Evolutionary conservation across 768 basidiomycete species (phyloP), one percentile per base, ranked within the genome.

Genomic region (Termitomyces bulborhizus): DNA sequence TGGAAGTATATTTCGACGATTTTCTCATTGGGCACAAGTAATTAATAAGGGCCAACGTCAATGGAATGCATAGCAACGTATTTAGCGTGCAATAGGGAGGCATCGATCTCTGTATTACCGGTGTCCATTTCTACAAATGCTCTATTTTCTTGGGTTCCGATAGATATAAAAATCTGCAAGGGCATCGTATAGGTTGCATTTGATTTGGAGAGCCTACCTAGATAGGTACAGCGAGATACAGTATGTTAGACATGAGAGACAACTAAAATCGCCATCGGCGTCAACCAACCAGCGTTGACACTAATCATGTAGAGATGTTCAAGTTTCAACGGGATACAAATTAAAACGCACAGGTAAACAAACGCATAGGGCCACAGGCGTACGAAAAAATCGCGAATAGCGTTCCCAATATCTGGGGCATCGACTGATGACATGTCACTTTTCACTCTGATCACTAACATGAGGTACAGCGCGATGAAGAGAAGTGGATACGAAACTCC

Each of bases 381-480:
- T 53, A 96, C 69, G 65, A 95, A 84, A 97, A 97, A 99, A 63
- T 96, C 85, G 46, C 82, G 76, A 3, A 98, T 71, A 0, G 95
- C 93, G 13, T 71, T 69, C 0, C 79, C 79, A 0, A 81, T 80
- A 31, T 76, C 71, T 8, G 78, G 73, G 1, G 64, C 59, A 56
- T 95, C 89, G 41, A 21, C 21, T 21, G 21, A 21, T 21, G 21
- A 1, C 21, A 21, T 21, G 21, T 21, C 21, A 21, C 21, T 21
- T 21, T 1, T 21, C 21, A 21, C 21, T 21, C 21, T 21, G 21
- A 21, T 21, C 21, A 21, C 21, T 21, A 94, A 71, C 54, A 86
- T 81, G 58, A 98, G 81, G 68, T 96, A 98, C 3, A 99, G 76
- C 0, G 96, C 83, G 55, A 99, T 78, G 66, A 84, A 94, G 29